Evolutionary conservation across 495 filamentous ascomycete species (phyloP), one percentile per base, ranked within the genome.

Genomic region (Aspergillus taichungensis): DNA sequence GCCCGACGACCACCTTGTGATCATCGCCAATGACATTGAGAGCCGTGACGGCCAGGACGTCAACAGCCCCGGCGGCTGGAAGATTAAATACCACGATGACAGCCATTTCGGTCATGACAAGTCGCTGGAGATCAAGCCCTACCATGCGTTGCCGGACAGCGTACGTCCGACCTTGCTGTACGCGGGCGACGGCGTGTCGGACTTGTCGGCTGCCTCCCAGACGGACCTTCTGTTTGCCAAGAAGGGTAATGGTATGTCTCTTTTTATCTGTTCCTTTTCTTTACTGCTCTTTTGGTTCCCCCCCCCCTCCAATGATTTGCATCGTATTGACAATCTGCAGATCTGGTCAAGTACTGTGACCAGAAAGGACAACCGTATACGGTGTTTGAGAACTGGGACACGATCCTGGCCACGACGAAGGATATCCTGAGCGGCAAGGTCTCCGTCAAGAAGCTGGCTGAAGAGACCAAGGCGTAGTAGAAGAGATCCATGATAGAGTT

Each of bases 41-140:
- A 79, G 60, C 65, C 75, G 70, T 34, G 68, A 73, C 18, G 86
- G 86, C 40, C 85, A 84, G 73, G 79, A 73, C 53, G 82, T 87
- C 57, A 82, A 94, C 47, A 75, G 84, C 43, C 79, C 82, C 47
- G 76, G 78, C 9, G 91, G 85, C 11, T 98, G 91, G 91, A 66
- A 84, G 54, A 87, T 98, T 55, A 75, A 80, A 28, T 97, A 79
- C 60, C 89, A 86, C 51, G 90, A 96, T 62, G 85, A 87, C 30
- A 88, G 85, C 54, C 75, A 79, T 39, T 92, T 90, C 53, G 91
- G 91, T 8, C 91, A 98, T 54, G 91, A 98, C 73, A 96, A 98
- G 75, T 86, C 81, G 28, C 64, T 88, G 31, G 85, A 86, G 51
- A 88, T 98, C 54, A 80, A 85, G 51, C 85, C 83, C 1, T 96